A percentile compares a stretch with the other conserved stretches of the same genome.
These are phyloP conservation scores for Amesomyces nigricolor DNA, from an alignment of 2,329 filamentous ascomycete species.

Conservation along the genomic window DNA sequence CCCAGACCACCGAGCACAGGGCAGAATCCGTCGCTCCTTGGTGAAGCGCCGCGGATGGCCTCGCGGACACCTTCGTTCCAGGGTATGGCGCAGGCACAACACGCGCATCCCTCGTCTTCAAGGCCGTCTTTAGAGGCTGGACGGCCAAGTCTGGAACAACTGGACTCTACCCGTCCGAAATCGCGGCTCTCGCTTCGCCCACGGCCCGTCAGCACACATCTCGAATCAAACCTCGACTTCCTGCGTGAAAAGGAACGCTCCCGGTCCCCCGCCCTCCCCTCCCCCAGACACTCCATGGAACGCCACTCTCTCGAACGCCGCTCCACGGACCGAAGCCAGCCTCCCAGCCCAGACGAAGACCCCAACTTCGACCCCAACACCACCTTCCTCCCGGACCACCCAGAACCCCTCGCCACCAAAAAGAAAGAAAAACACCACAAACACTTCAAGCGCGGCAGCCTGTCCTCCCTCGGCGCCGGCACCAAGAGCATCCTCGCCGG, in stretches of 20 bases:
- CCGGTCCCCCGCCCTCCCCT: conserved; percentile 35
- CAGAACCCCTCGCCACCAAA: conserved; percentile 41
- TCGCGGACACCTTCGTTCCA: conserved; percentile 33
- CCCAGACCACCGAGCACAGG: conserved; percentile 32
- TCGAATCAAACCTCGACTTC: conserved; percentile 78
- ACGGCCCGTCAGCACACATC: conserved; percentile 74
- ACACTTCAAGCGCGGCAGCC: conserved; percentile 67
- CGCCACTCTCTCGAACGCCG: conserved; percentile 33
- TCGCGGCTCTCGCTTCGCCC: conserved; percentile 40
- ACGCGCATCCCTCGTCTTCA: conserved; percentile 42
- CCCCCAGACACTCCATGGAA: conserved; percentile 31
- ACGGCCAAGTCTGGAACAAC: conserved; percentile 58
- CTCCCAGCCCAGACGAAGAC: conserved; percentile 47
- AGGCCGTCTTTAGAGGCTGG: conserved; percentile 67
- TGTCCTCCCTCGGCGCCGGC: conserved; percentile 60
- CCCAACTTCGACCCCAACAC: conserved; percentile 71
- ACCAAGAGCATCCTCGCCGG: conserved; percentile 81
- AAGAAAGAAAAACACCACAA: conserved; percentile 47
- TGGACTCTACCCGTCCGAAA: conserved; percentile 51
- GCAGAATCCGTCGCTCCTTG: conserved; percentile 23
- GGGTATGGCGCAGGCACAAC: conserved; percentile 32
- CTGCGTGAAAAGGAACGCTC: conserved; percentile 68
- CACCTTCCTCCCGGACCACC: conserved; percentile 65
- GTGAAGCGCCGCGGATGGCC: conserved; percentile 26
- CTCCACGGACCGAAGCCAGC: conserved; percentile 34